These are phyloP conservation scores for Xylaria sp. DNA, from an alignment of 2,329 filamentous ascomycete species.

Conservation along the genomic window DNA sequence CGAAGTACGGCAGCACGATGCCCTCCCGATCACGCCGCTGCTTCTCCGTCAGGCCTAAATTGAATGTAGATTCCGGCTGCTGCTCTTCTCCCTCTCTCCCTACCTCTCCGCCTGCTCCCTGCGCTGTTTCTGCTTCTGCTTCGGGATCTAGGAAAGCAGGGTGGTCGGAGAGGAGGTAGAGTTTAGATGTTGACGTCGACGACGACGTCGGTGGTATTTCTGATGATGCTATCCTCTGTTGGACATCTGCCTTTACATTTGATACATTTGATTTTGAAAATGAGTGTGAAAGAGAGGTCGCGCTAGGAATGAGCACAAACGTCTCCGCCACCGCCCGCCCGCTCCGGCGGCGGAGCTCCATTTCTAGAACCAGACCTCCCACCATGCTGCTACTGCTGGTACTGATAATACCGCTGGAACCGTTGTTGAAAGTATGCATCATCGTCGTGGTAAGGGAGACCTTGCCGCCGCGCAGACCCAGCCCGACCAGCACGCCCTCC, in stretches of 20 bases:
- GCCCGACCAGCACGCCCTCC: conserved; percentile 81
- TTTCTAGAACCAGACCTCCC: conserved; percentile 75
- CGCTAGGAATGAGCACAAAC: conserved; percentile 62
- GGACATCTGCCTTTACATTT: neutral
- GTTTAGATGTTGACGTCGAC: conserved; percentile 49
- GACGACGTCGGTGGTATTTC: too few species aligned
- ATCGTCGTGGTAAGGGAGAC: too few species aligned
- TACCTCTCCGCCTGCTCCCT: conserved; percentile 29
- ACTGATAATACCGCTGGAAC: too few species aligned
- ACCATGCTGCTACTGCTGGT: neutral
- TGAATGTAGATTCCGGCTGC: conserved; percentile 80
- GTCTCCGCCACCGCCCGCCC: conserved; percentile 80
- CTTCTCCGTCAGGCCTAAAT: conserved; percentile 87
- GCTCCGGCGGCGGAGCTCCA: conserved; percentile 87
- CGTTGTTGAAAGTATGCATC: too few species aligned
- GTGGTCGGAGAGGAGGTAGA: conserved; percentile 80
- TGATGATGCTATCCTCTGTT: neutral
- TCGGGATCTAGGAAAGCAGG: conserved; percentile 68
- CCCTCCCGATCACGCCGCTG: conserved; percentile 87
- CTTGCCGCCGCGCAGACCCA: conserved; percentile 57
- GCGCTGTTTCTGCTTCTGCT: conserved; percentile 38
- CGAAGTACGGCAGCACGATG: conserved; percentile 94
- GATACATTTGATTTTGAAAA: neutral
- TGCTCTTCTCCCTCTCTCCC: conserved; percentile 54
- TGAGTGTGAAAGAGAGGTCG: conserved; percentile 15